Conservation (phyloP, 805 yeast genomes). For the Candida tallmaniae region DNA sequence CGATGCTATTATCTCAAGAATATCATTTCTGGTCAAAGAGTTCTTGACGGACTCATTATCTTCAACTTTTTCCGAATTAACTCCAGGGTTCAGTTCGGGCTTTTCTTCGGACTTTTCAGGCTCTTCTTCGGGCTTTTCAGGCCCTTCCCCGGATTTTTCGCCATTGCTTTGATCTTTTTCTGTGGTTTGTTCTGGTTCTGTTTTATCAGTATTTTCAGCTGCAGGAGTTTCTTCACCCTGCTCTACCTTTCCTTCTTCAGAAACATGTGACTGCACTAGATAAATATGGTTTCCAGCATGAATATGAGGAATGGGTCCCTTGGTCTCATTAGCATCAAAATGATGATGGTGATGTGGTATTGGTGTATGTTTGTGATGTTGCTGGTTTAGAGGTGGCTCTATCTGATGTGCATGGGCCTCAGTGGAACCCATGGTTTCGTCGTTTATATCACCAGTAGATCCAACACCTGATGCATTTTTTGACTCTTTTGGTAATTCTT, state of each 20-base stretch:
- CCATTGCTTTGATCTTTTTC: too few species aligned
- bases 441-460: too few species aligned
- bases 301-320: slow-evolving; percentile 9
- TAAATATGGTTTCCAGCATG: slow-evolving; percentile 11
- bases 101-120: slow-evolving; percentile 2
- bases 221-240: neutral
- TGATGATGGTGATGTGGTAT: slow-evolving; percentile 9
- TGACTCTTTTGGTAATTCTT: neutral
- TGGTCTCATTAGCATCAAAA: neutral
- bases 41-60: neutral
- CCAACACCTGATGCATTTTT: neutral
- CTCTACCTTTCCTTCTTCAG: neutral
- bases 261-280: slow-evolving; percentile 1
- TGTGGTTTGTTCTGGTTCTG: too few species aligned
- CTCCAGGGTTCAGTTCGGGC: neutral
- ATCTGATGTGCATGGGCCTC: neutral
- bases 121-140: slow-evolving; percentile 1
- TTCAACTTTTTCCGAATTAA: neutral
- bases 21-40: slow-evolving; percentile 12
- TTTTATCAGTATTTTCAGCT: too few species aligned
- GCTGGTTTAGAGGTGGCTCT: slow-evolving; percentile 15
- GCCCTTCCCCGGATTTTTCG: slow-evolving; percentile 2
- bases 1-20: slow-evolving; percentile 19
- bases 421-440: too few species aligned
- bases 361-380: slow-evolving; percentile 12